Conservation (phyloP, 345 rosid genomes). For the Brassica incana region DNA sequence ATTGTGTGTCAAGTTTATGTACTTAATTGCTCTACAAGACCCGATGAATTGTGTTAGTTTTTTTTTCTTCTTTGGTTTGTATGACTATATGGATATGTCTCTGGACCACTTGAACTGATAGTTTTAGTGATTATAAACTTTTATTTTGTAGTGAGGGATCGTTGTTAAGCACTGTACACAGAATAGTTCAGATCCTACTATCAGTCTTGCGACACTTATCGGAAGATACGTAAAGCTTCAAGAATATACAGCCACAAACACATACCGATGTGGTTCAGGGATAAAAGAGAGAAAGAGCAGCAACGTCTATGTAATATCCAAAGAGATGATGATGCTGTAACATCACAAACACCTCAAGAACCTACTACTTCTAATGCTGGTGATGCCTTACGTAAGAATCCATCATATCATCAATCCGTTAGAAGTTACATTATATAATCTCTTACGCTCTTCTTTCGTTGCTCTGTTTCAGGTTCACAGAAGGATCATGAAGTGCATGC, state of each 20-base stretch:
- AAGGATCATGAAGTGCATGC: too few relatives aligned
- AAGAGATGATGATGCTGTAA: too few relatives aligned
- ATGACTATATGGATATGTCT: too few relatives aligned
- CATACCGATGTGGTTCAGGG: background rate
- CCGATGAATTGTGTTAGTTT: background rate
- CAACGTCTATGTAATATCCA: background rate
- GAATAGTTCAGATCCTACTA: background rate
- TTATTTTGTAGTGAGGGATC: background rate
- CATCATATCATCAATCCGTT: too few relatives aligned
- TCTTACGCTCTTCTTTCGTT: background rate
- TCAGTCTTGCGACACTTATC: background rate
- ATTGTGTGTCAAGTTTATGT: too few relatives aligned
- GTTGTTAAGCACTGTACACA: background rate
- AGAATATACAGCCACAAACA: background rate
- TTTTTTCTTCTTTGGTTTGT: background rate
- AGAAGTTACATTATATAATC: too few relatives aligned
- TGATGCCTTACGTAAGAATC: too few relatives aligned
- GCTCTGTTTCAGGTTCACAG: too few relatives aligned
- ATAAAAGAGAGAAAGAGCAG: background rate
- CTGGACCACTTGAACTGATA: too few relatives aligned
- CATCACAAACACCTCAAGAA: too few relatives aligned
- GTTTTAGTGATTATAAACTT: too few relatives aligned
- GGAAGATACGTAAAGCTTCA: background rate
- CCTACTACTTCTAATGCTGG: too few relatives aligned
- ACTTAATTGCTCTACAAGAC: background rate